A percentile compares a stretch with the other conserved stretches of the same genome.
phyloP scores from a whole-genome alignment of 179 eudicot genomes.

The Sideroxylon spinosum region DNA sequence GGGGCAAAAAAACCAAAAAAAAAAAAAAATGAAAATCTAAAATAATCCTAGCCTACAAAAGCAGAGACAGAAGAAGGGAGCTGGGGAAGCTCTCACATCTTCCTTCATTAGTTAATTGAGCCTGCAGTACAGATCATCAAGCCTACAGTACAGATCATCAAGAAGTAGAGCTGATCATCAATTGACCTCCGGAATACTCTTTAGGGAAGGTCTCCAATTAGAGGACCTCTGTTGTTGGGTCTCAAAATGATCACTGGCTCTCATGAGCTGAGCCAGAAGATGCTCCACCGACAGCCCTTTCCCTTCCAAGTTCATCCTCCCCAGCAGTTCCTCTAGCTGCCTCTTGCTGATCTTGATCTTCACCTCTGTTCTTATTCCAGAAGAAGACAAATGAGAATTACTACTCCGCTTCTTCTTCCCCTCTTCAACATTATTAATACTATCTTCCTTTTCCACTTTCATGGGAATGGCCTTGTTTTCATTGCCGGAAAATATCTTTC shows the following conservation, averaged over 20 bases:
- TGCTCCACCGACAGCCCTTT: slow-evolving; percentile 23
- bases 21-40: too few relatives aligned
- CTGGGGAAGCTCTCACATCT: too few relatives aligned
- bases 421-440: not conserved
- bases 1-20: too few relatives aligned
- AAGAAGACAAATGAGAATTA: not conserved
- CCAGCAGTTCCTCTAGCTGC: slow-evolving; percentile 31
- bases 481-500: slow-evolving; percentile 7
- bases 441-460: not conserved
- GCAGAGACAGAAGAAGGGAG: too few relatives aligned
- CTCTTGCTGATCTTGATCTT: slow-evolving; percentile 41
- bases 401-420: not conserved
- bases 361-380: slow-evolving; percentile 17
- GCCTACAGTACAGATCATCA: too few relatives aligned
- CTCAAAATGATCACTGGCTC: not conserved
- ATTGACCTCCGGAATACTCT: too few relatives aligned
- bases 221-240: too few relatives aligned
- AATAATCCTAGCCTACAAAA: too few relatives aligned
- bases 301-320: slow-evolving; percentile 16
- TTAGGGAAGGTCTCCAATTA: too few relatives aligned
- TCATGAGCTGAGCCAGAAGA: slow-evolving; percentile 23
- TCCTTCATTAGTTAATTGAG: too few relatives aligned
- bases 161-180: too few relatives aligned
- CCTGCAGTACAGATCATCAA: too few relatives aligned
- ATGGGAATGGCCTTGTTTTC: not conserved